phyloP scores from a whole-genome alignment of 805 yeast genomes.

The Kodamaea kakaduensis region DNA sequence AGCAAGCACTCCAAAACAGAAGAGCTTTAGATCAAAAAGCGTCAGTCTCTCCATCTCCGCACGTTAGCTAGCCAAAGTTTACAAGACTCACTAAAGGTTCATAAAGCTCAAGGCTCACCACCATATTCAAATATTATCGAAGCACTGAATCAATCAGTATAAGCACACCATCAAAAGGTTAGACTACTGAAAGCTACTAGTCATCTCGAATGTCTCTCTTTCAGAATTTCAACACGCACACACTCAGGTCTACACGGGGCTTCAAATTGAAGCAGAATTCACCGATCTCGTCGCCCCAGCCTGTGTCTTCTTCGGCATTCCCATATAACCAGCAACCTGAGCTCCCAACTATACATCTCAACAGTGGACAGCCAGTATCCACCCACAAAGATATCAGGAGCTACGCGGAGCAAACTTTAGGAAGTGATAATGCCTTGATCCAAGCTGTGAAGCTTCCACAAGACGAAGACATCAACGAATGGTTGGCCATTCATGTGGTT shows the following conservation, averaged over 20 bases:
- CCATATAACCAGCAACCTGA: constrained; percentile 19
- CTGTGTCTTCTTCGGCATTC: constrained; percentile 30
- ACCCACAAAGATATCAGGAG: constrained; percentile 72
- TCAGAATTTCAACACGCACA: constrained; percentile 42
- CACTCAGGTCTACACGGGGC: constrained; percentile 40
- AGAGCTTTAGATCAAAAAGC: too few relatives aligned
- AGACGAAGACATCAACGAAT: constrained; percentile 87
- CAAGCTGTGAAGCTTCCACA: constrained; percentile 92
- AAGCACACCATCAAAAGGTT: too few relatives aligned
- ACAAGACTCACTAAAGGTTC: too few relatives aligned
- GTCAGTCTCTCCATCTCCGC: too few relatives aligned
- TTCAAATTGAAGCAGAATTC: constrained; percentile 39
- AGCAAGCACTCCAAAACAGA: too few relatives aligned
- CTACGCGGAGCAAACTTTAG: constrained; percentile 93
- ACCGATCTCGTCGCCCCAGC: constrained; percentile 39
- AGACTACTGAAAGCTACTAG: too few relatives aligned
- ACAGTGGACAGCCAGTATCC: constrained; percentile 32
- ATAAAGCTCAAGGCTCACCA: too few relatives aligned
- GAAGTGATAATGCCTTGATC: constrained; percentile 83
- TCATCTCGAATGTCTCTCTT: constrained; percentile 44
- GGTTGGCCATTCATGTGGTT: constrained; percentile 97
- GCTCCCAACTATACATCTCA: constrained; percentile 9
- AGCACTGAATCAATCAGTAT: too few relatives aligned
- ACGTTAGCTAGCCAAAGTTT: too few relatives aligned
- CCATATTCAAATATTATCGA: too few relatives aligned